Evolutionary conservation across 108 stramenopile genomes (phyloP), one percentile per base, ranked within the genome.

Genomic region (Cafeteria roenbergensis): DNA sequence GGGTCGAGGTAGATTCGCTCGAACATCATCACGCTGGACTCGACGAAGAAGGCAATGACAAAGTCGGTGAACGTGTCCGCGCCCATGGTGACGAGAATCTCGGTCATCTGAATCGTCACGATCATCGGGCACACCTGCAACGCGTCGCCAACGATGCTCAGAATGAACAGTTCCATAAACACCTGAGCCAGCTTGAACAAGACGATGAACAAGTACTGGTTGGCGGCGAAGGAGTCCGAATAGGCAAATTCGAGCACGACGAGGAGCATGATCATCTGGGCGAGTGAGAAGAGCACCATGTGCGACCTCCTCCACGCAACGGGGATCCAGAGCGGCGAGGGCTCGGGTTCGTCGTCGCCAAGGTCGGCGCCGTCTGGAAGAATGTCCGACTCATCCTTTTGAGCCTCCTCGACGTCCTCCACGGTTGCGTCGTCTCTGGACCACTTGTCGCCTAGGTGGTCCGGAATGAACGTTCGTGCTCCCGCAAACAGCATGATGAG

Each of bases 1-100:
- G 90, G 90, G 64, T 86, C 84, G 14, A 88, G 34, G 56, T 87
- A 86, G 4, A 89, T 65, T 1, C 85, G 73, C 69, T 87, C 82
- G 24, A 87, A 25, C 38, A 86, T 75, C 57, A 73, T 71, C 21
- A 88, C 62, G 9, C 69, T 30, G 26, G 86, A 57, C 57, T 84
- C 77, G 17, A 89, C 74, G 27, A 87, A 68, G 82, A 80, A 87
- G 0, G 78, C 71, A 22, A 86, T 58, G 17, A 85, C 68, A 58
- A 88, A 90, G 62, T 86, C 82, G 48, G 75, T 73, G 67, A 90
- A 87, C 29, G 81, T 80, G 26, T 70, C 64, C 29, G 89, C 86
- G 0, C 89, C 89, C 78, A 88, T 81, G 1, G 89, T 86, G 50
- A 86, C 71, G 25, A 86, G 65, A 27, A 82, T 55, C 68, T 86